Percentiles rank a stretch among this genome's conserved stretches.
Conservation (phyloP, 164 flowering plant species). For the Piper longum region DNA sequence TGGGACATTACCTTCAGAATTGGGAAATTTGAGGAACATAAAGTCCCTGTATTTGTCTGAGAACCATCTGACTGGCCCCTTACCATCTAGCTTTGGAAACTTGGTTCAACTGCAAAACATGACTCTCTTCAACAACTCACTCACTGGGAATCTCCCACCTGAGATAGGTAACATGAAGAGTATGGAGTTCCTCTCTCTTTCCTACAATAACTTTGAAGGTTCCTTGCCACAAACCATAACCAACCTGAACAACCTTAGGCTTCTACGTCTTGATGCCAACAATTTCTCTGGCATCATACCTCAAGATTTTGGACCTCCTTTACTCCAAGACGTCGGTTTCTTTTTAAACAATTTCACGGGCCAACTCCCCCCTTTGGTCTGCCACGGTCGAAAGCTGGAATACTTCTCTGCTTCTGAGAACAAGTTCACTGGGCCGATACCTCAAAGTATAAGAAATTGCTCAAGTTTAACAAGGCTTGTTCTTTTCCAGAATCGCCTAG, state of each 20-base stretch:
- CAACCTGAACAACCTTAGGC: conserved; percentile 2
- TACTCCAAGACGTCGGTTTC: conserved; percentile 6
- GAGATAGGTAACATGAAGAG: conserved; percentile 14
- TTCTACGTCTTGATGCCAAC: conserved; percentile 11
- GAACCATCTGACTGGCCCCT: conserved; percentile 9
- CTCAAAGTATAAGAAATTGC: conserved; percentile 15
- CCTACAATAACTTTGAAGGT: conserved; percentile 11
- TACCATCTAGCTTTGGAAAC: conserved; percentile 15
- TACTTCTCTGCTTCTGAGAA: conserved; percentile 12
- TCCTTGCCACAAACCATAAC: conserved; percentile 14
- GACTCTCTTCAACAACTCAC: conserved; percentile 8
- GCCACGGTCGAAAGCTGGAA: conserved; percentile 10
- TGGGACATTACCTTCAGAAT: conserved; percentile 15
- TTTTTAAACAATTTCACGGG: conserved; percentile 17
- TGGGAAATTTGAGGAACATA: conserved; percentile 13
- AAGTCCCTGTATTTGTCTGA: conserved; percentile 7
- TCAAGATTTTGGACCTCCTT: conserved; percentile 11
- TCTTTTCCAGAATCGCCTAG: too few species aligned
- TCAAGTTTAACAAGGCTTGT: conserved; percentile 12
- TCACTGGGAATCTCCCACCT: conserved; percentile 13
- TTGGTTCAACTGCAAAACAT: conserved; percentile 5
- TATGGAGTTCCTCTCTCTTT: conserved; percentile 7
- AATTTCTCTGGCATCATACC: conserved; percentile 6
- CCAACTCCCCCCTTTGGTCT: conserved; percentile 12
- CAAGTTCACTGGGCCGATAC: conserved; percentile 14